Conservation (phyloP, 345 rosid genomes). For the Murraya koenigii region DNA sequence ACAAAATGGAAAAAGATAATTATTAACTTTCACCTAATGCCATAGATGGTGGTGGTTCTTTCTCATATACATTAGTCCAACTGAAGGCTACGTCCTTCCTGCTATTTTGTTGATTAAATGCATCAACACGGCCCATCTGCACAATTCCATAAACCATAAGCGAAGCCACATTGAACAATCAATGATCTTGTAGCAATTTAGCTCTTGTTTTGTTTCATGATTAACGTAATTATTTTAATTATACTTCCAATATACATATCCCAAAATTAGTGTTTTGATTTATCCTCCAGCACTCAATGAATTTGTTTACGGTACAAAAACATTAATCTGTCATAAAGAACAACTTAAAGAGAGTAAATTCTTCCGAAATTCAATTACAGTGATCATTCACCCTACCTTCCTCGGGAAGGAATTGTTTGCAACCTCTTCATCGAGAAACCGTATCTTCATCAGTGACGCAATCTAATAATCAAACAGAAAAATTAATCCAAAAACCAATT, state of each 20-base stretch:
- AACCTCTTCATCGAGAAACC: conserved; percentile 72
- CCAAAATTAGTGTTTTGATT: neutral
- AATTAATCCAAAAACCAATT: conserved; percentile 9
- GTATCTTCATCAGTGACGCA: conserved; percentile 87
- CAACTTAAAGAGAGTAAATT: neutral
- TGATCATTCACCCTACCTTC: conserved; percentile 45
- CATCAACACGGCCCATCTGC: conserved; percentile 76
- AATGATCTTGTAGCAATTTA: neutral
- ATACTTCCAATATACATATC: neutral
- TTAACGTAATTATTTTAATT: neutral
- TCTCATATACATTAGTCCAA: conserved; percentile 72
- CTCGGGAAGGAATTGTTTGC: conserved; percentile 66
- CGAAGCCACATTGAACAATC: neutral
- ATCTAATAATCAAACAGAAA: conserved; percentile 31
- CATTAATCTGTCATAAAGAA: neutral
- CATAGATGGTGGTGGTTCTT: conserved; percentile 27
- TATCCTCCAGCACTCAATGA: neutral
- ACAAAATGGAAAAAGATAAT: neutral
- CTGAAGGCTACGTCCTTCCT: conserved; percentile 56
- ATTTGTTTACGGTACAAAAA: neutral
- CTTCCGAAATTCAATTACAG: neutral
- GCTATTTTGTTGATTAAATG: conserved; percentile 49
- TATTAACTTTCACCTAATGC: conserved; percentile 34
- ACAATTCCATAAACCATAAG: conserved; percentile 14
- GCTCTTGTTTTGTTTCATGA: neutral